A percentile compares a stretch with the other conserved stretches of the same genome.
Evolutionary conservation across 352 stramenopile genomes (phyloP).

Genomic region (Peronospora belbahrii): DNA sequence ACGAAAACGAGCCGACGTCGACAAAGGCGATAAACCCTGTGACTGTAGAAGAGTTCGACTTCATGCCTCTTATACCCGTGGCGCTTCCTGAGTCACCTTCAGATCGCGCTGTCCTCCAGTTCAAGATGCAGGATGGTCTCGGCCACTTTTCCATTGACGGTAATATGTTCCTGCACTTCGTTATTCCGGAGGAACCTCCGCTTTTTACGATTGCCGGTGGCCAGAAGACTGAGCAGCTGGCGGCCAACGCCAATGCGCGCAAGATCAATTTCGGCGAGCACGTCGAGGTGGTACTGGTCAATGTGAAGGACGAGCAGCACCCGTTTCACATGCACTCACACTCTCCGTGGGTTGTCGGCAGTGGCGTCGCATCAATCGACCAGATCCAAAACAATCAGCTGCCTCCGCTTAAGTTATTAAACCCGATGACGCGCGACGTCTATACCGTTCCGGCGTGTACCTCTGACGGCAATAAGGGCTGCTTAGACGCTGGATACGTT

Average conservation of each 20-base stretch:
- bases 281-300: conserved; percentile 21
- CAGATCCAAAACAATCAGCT: conserved; percentile 5
- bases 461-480: conserved; percentile 1
- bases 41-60: conserved; percentile 17
- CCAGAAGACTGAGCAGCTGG: conserved; percentile 1
- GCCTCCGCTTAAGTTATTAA: conserved; percentile 6
- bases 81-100: conserved; percentile 10
- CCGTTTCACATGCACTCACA: conserved; percentile 26
- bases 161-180: conserved; percentile 16
- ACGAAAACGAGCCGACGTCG: conserved; percentile 8
- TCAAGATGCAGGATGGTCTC: conserved; percentile 8
- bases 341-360: conserved; percentile 13
- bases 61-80: conserved; percentile 7
- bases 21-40: conserved; percentile 5
- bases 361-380: conserved; percentile 8
- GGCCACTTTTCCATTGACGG: conserved; percentile 22
- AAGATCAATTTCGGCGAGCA: conserved; percentile 13
- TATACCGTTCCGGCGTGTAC: conserved; percentile 18
- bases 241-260: conserved; percentile 1
- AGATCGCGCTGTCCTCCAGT: conserved; percentile 16
- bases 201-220: conserved; percentile 15
- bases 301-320: conserved; percentile 20
- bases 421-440: conserved; percentile 13
- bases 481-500: conserved; percentile 10
- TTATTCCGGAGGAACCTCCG: conserved; percentile 7